These are phyloP conservation scores for bread wheat (Triticum aestivum) DNA, from an alignment of 176 grass and related monocot genomes.

Conservation along the genomic window DNA sequence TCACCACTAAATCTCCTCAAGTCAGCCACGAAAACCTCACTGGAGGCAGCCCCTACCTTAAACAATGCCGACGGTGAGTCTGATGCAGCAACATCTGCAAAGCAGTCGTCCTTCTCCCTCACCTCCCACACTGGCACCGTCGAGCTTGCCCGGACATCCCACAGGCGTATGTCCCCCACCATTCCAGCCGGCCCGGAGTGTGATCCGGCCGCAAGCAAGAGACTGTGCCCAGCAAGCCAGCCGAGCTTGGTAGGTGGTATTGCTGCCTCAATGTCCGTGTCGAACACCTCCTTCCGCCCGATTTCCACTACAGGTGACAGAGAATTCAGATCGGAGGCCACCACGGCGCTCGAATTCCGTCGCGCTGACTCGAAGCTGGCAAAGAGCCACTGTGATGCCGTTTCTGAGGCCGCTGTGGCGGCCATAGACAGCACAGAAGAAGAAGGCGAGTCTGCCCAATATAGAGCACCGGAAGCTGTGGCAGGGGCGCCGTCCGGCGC, in stretches of 20 bases:
- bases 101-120: slow-evolving; percentile 74
- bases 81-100: slow-evolving; percentile 54
- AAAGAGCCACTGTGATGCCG: slow-evolving; percentile 39
- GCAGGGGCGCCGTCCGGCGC: background rate
- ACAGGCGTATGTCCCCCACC: slow-evolving; percentile 65
- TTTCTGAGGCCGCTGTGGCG: slow-evolving; percentile 6
- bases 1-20: slow-evolving; percentile 62
- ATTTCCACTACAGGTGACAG: slow-evolving; percentile 57
- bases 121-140: slow-evolving; percentile 52
- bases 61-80: slow-evolving; percentile 53
- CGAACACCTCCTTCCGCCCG: slow-evolving; percentile 65
- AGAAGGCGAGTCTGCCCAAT: slow-evolving; percentile 53
- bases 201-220: slow-evolving; percentile 73
- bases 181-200: slow-evolving; percentile 58
- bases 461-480: slow-evolving; percentile 36
- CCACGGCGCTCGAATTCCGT: slow-evolving; percentile 68
- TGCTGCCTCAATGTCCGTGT: slow-evolving; percentile 53
- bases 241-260: slow-evolving; percentile 70
- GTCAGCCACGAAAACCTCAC: slow-evolving; percentile 84
- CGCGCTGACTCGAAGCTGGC: slow-evolving; percentile 74
- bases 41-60: slow-evolving; percentile 66
- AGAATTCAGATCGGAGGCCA: slow-evolving; percentile 68
- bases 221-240: slow-evolving; percentile 54
- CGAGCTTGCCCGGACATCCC: slow-evolving; percentile 57
- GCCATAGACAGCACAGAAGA: slow-evolving; percentile 59